Percentiles rank a stretch among this genome's conserved stretches.
phyloP scores from a whole-genome alignment of 805 yeast genomes.

The Lipomyces chichibuensis region DNA sequence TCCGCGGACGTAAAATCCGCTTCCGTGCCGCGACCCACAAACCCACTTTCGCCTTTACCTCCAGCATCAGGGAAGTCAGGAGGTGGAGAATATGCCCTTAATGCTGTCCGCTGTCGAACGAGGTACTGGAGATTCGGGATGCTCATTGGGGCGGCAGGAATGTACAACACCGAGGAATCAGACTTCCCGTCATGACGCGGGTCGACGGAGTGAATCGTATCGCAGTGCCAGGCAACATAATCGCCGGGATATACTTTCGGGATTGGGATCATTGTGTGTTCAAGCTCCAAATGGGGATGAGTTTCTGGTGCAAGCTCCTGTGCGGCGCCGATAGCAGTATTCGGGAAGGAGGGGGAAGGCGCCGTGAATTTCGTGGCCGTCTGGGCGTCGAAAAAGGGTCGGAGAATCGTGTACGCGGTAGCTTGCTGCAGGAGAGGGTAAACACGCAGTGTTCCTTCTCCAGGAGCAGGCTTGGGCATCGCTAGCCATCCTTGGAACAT shows the following conservation, averaged over 20 bases:
- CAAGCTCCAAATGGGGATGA: conserved; percentile 48
- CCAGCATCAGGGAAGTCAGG: conserved; percentile 39
- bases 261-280: conserved; percentile 44
- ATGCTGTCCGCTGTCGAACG: conserved; percentile 34
- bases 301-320: conserved; percentile 42
- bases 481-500: conserved; percentile 54
- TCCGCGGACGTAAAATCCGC: conserved; percentile 3
- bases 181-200: conserved; percentile 38
- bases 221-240: conserved; percentile 52
- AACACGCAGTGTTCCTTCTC: conserved; percentile 49
- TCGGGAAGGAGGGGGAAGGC: conserved; percentile 14
- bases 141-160: conserved; percentile 47
- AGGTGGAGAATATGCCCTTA: conserved; percentile 32
- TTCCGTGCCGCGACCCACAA: conserved; percentile 4
- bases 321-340: conserved; percentile 41
- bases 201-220: conserved; percentile 50
- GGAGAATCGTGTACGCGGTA: conserved; percentile 48
- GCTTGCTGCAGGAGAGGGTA: conserved; percentile 47
- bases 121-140: conserved; percentile 33
- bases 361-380: conserved; percentile 7
- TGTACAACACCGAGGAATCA: conserved; percentile 49
- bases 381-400: conserved; percentile 44
- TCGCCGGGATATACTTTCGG: conserved; percentile 52
- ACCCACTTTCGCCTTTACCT: conserved; percentile 25
- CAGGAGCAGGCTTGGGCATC: conserved; percentile 44